Conservation (phyloP, 139 green algal species). For the Gonium pectorale region DNA sequence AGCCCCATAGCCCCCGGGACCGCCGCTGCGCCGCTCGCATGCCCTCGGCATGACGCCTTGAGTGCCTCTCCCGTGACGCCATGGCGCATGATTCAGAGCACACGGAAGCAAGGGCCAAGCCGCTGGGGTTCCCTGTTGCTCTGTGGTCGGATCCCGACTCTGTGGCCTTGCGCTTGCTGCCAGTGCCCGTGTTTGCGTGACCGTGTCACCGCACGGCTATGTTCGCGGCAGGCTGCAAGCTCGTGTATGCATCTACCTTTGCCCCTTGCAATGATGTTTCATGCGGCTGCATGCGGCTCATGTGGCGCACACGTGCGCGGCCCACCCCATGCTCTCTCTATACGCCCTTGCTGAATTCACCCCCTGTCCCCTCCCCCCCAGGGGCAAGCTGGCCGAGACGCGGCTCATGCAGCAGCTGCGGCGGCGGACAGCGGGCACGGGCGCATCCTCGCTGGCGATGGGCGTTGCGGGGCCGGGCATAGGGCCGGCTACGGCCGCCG, state of each 20-base stretch:
- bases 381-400: slow-evolving; percentile 34
- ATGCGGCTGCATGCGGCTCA: background rate
- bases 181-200: background rate
- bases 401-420: slow-evolving; percentile 37
- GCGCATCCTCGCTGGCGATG: background rate
- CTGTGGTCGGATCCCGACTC: no score
- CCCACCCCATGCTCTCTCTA: background rate
- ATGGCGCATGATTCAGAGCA: no score
- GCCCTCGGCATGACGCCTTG: no score
- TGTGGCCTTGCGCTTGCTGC: no score
- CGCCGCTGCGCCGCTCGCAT: no score
- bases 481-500: background rate
- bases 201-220: background rate
- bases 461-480: slow-evolving; percentile 6
- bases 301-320: background rate
- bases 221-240: background rate
- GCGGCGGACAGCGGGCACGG: slow-evolving; percentile 11
- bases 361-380: background rate
- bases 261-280: background rate
- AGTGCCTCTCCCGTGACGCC: no score
- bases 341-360: background rate
- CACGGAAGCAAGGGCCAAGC: no score
- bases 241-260: background rate
- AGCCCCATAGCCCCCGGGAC: no score
- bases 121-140: no score